Percentiles rank a stretch among this genome's conserved stretches.
Conservation (phyloP, 2,329 filamentous ascomycete genomes). For the Claviceps africana region DNA sequence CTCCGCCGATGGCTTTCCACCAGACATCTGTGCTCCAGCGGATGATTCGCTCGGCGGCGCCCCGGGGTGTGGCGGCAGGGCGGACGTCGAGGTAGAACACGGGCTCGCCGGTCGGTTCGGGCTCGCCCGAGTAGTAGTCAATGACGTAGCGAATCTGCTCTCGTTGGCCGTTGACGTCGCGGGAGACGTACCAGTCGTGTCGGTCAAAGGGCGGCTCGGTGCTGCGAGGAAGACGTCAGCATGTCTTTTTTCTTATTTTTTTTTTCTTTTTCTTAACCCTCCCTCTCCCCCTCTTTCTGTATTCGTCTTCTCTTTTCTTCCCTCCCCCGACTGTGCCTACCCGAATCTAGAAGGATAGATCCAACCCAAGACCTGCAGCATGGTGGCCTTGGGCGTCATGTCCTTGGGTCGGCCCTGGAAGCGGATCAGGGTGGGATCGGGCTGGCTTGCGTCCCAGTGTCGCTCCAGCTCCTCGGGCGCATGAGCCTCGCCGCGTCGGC, state of each 20-base stretch:
- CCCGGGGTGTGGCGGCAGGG: constrained; percentile 70
- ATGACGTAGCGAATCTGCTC: constrained; percentile 88
- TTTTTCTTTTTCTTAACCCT: not conserved
- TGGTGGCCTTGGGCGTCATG: constrained; percentile 77
- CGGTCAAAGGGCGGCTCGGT: constrained; percentile 84
- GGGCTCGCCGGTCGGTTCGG: constrained; percentile 73
- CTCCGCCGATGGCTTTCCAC: constrained; percentile 74
- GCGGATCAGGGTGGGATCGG: constrained; percentile 60
- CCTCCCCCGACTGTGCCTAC: constrained; percentile 44
- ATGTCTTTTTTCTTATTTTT: not conserved
- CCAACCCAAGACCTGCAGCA: constrained; percentile 67
- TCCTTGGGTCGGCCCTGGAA: constrained; percentile 87
- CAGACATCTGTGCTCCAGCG: constrained; percentile 88
- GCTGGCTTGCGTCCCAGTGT: constrained; percentile 37
- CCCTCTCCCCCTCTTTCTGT: too few relatives aligned
- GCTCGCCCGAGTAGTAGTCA: constrained; percentile 81
- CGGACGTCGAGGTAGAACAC: constrained; percentile 94
- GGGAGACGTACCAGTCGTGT: constrained; percentile 89
- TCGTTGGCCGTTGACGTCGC: constrained; percentile 50
- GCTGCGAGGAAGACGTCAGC: constrained; percentile 25
- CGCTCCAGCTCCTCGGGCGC: constrained; percentile 28
- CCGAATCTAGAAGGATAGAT: constrained; percentile 68
- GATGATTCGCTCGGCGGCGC: constrained; percentile 68
- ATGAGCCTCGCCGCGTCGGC: constrained; percentile 59
- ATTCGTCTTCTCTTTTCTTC: too few relatives aligned